Evolutionary conservation across 2,329 filamentous ascomycete genomes (phyloP).

Genomic region (Venturia effusa): DNA sequence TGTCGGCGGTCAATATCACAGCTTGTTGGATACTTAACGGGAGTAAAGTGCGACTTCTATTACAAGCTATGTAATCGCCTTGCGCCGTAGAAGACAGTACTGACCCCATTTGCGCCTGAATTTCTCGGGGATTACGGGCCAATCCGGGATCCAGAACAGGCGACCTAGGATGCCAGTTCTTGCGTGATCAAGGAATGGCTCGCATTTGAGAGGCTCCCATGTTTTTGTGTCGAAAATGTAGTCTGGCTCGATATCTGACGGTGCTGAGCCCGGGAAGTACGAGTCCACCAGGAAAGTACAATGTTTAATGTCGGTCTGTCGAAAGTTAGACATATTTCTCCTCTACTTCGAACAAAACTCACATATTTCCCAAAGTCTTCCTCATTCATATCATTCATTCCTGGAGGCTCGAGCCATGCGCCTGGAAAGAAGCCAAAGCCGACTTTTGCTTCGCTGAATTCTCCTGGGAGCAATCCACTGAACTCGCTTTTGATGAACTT

Average conservation of each 20-base stretch:
- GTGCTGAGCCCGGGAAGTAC: constrained; percentile 50
- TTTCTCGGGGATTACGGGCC: constrained; percentile 55
- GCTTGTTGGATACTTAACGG: background rate
- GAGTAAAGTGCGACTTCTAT: background rate
- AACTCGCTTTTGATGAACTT: constrained; percentile 93
- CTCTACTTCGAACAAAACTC: constrained; percentile 21
- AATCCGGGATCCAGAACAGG: constrained; percentile 70
- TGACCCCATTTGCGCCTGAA: constrained; percentile 71
- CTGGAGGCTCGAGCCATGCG: constrained; percentile 69
- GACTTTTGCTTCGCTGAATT: constrained; percentile 65
- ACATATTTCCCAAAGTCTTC: constrained; percentile 85
- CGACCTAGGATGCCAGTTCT: constrained; percentile 64
- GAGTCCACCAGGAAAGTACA: constrained; percentile 87
- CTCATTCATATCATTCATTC: constrained; percentile 85
- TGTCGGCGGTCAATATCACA: background rate
- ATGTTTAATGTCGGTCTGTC: constrained; percentile 52
- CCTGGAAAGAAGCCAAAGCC: constrained; percentile 68
- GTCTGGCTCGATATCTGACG: constrained; percentile 65
- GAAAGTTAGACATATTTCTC: background rate
- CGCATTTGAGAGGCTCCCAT: constrained; percentile 70
- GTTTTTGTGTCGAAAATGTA: constrained; percentile 62
- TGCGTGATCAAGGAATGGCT: constrained; percentile 69
- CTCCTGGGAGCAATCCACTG: constrained; percentile 74
- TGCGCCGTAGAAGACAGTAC: constrained; percentile 69
- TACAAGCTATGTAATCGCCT: constrained; percentile 9